phyloP scores from a whole-genome alignment of 108 stramenopile genomes.

The Aurantiochytrium sp. region DNA sequence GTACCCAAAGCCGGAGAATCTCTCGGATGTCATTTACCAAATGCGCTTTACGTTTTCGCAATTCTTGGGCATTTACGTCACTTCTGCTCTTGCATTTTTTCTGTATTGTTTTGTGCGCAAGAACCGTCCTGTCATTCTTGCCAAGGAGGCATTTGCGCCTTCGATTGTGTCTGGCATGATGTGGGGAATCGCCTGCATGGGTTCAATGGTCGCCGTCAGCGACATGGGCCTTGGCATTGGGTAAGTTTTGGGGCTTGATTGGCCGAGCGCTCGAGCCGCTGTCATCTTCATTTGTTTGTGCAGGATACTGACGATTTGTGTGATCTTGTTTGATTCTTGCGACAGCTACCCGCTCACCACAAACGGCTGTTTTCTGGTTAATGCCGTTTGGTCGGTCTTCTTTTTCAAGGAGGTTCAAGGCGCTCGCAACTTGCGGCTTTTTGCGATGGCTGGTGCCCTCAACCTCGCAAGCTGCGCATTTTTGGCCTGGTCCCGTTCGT shows the following conservation, averaged over 20 bases:
- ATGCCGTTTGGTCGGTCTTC: neutral
- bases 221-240: neutral
- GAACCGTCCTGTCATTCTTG: neutral
- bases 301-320: neutral
- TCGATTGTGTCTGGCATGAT: neutral
- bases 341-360: conserved; percentile 2
- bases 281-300: neutral
- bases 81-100: neutral
- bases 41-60: conserved; percentile 6
- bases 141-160: neutral
- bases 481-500: neutral
- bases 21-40: neutral
- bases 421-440: neutral
- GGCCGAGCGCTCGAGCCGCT: too few species aligned
- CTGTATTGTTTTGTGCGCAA: neutral
- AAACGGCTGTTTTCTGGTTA: neutral
- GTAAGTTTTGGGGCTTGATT: neutral
- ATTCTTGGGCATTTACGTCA: conserved; percentile 1
- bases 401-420: neutral
- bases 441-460: neutral
- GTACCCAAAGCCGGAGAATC: neutral
- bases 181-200: neutral
- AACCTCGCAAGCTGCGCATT: neutral
- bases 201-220: neutral
- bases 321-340: neutral